Conservation (phyloP, 1,284 basidiomycete genomes). For the Leucoagaricus sp. region DNA sequence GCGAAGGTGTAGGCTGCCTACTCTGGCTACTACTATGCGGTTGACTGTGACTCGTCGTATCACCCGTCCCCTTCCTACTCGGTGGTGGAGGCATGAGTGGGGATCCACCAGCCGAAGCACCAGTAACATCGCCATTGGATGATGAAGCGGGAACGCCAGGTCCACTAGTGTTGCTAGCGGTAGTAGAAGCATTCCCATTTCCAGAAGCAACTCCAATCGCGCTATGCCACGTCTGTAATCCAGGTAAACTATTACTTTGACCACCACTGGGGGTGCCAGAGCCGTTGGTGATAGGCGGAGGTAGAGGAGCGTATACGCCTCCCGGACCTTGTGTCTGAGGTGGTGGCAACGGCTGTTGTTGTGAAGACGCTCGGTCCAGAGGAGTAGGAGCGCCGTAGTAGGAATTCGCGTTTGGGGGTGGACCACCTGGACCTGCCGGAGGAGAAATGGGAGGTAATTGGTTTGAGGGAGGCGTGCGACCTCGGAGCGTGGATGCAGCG, state of each 20-base stretch:
- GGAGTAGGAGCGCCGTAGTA: constrained; percentile 9
- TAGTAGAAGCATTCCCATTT: too few species aligned
- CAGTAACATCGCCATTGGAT: background rate
- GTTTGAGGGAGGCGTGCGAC: constrained; percentile 31
- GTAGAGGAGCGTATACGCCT: background rate
- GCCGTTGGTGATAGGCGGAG: background rate
- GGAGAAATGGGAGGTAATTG: constrained; percentile 15
- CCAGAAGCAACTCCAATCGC: background rate
- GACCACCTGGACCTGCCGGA: too few species aligned
- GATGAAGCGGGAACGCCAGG: too few species aligned
- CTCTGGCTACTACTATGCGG: constrained; percentile 6
- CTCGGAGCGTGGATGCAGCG: constrained; percentile 38
- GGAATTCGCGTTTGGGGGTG: background rate
- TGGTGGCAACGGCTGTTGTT: constrained; percentile 1
- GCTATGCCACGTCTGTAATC: constrained; percentile 1
- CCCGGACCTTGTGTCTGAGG: too few species aligned
- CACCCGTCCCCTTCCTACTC: background rate
- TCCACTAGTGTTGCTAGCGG: too few species aligned
- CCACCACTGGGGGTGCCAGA: background rate
- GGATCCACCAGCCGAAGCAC: background rate
- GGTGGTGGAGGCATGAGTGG: constrained; percentile 13
- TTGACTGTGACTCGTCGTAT: constrained; percentile 3
- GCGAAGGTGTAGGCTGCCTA: constrained; percentile 8
- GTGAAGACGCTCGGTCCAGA: background rate
- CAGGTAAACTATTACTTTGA: background rate